Percentiles rank a stretch among this genome's conserved stretches.
These are phyloP conservation scores for Lichtheimia hyalospora DNA, from an alignment of 371 early-diverging fungal species.

Conservation along the genomic window DNA sequence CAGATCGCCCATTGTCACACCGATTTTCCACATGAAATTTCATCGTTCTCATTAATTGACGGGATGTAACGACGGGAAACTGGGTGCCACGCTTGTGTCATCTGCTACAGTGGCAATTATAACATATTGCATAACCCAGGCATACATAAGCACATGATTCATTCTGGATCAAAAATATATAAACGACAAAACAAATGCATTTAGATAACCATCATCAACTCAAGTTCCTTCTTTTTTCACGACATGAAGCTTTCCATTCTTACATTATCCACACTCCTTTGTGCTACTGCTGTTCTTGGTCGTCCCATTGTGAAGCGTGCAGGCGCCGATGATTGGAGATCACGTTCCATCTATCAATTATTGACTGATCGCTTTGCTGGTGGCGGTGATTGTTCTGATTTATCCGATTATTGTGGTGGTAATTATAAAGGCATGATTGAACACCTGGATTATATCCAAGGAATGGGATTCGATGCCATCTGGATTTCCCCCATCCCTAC, in stretches of 20 bases:
- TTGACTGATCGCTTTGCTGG: slow-evolving; percentile 45
- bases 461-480: slow-evolving; percentile 47
- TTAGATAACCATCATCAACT: not conserved
- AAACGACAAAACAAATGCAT: too few species aligned
- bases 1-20: too few species aligned
- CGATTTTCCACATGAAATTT: too few species aligned
- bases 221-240: not conserved
- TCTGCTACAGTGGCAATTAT: too few species aligned
- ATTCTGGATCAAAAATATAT: too few species aligned
- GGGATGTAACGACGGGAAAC: too few species aligned
- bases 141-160: too few species aligned
- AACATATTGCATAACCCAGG: too few species aligned
- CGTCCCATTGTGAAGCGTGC: slow-evolving; percentile 15
- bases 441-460: slow-evolving; percentile 35
- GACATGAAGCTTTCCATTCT: slow-evolving; percentile 6
- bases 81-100: too few species aligned
- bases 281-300: not conserved
- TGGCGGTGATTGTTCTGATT: slow-evolving; percentile 18
- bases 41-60: too few species aligned
- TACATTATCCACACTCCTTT: not conserved
- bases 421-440: slow-evolving; percentile 35
- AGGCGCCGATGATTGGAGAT: slow-evolving; percentile 33
- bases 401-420: slow-evolving; percentile 48
- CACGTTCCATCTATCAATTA: slow-evolving; percentile 41
- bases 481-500: slow-evolving; percentile 46